A percentile compares a stretch with the other conserved stretches of the same genome.
Evolutionary conservation across 129 eudicot species (phyloP).

Genomic region (Centaurea solstitialis): DNA sequence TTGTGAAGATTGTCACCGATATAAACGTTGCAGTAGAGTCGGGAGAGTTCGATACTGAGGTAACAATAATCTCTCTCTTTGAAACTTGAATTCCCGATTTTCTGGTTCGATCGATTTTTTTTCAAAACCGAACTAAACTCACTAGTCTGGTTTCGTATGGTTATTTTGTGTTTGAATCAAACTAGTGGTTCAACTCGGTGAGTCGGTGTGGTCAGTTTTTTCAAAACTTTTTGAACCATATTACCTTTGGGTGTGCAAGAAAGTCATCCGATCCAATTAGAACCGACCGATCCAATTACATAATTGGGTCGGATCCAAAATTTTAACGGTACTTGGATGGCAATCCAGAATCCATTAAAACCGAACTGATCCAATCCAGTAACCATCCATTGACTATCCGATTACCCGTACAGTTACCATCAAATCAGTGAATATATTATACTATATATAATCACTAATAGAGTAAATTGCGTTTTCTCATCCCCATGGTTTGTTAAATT

Average conservation of each 20-base stretch:
- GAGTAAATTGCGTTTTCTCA: too few species aligned
- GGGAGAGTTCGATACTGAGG: conserved; percentile 98
- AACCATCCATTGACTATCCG: not conserved
- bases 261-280: not conserved
- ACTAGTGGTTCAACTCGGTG: not conserved
- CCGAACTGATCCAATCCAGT: not conserved
- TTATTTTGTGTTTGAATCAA: not conserved
- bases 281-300: not conserved
- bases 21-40: conserved; percentile 78
- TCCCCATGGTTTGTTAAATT: too few species aligned
- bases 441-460: too few species aligned
- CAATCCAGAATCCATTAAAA: not conserved
- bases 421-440: not conserved
- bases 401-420: not conserved
- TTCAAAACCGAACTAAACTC: not conserved
- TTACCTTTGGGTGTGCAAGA: not conserved
- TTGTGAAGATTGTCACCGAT: conserved; percentile 78
- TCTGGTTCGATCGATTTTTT: not conserved
- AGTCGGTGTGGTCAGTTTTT: not conserved
- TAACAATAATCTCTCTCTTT: conserved; percentile 13
- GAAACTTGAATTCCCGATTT: not conserved
- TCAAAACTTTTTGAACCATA: not conserved
- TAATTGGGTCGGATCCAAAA: not conserved
- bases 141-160: not conserved
- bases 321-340: not conserved